These are phyloP conservation scores for Elsinoe batatas DNA, from an alignment of 2,329 filamentous ascomycete species.

Conservation along the genomic window DNA sequence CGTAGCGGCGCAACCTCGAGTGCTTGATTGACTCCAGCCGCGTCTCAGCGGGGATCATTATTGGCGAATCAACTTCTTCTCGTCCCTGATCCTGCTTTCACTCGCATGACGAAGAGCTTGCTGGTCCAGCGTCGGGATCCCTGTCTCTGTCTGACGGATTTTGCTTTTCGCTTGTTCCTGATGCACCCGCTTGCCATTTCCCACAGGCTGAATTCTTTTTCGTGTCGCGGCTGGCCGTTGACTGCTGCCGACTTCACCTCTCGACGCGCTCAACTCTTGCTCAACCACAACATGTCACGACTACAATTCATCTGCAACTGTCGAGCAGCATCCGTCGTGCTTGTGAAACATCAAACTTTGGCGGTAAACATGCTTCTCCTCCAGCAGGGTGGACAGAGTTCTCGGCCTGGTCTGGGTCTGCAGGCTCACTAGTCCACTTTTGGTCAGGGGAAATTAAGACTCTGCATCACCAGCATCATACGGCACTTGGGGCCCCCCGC, in stretches of 20 bases:
- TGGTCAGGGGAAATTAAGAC: constrained; percentile 13
- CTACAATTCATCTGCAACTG: constrained; percentile 1
- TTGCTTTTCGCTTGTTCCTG: constrained; percentile 8
- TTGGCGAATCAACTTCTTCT: neutral
- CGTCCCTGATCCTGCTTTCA: neutral
- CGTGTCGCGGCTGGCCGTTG: neutral
- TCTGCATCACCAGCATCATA: constrained; percentile 7
- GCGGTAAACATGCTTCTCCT: constrained; percentile 2
- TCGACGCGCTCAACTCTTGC: neutral
- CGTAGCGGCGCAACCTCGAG: constrained; percentile 2
- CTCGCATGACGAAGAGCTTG: constrained; percentile 1
- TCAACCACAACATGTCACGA: neutral
- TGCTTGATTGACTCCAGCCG: too few relatives aligned
- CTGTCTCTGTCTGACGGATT: neutral
- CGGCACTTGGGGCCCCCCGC: neutral
- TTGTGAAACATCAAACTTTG: constrained; percentile 1
- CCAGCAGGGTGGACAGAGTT: neutral
- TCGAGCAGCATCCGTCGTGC: constrained; percentile 4
- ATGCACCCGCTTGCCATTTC: neutral
- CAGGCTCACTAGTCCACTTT: constrained; percentile 3
- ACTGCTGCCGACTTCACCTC: constrained; percentile 5
- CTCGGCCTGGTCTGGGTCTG: constrained; percentile 4
- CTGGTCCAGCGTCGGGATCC: constrained; percentile 7
- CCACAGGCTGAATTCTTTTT: neutral
- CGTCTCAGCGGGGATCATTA: too few relatives aligned